phyloP scores from a whole-genome alignment of 257 asterid genomes.

The Pogostemon cablin region DNA sequence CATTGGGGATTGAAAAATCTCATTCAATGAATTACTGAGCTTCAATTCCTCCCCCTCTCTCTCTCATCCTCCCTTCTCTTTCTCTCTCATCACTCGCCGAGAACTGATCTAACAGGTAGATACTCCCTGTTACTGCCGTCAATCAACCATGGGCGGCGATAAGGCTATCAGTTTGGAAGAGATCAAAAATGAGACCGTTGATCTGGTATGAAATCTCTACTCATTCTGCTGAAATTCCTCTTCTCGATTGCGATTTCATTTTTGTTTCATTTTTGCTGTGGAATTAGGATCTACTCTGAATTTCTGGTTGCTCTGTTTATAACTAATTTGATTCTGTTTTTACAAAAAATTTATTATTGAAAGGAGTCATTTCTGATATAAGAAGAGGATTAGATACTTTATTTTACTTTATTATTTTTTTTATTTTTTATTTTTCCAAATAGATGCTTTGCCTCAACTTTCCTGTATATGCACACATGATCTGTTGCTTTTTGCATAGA shows the following conservation, averaged over 20 bases:
- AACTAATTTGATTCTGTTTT: neutral
- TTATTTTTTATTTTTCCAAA: neutral
- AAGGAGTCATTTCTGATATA: neutral
- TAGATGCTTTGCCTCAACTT: conserved; percentile 27
- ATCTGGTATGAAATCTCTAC: conserved; percentile 48
- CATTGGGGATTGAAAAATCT: conserved; percentile 36
- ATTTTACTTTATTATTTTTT: neutral
- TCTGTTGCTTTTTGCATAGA: conserved; percentile 22
- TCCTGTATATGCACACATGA: neutral
- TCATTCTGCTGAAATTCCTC: neutral
- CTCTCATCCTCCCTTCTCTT: neutral
- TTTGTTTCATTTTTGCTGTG: neutral
- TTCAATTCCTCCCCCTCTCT: neutral
- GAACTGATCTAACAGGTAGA: conserved; percentile 29
- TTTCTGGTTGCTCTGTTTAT: neutral
- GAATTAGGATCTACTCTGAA: conserved; percentile 20
- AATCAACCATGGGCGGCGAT: conserved; percentile 42
- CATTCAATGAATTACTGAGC: conserved; percentile 37
- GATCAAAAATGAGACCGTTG: conserved; percentile 86
- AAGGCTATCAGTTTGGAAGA: conserved; percentile 62
- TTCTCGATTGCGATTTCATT: conserved; percentile 6
- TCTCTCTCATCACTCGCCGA: neutral
- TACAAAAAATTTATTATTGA: neutral
- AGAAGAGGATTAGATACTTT: neutral
- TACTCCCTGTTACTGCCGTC: neutral